Base-by-base conservation (phyloP, 108 stramenopile species). In the Fistulifera pelliculosa region DNA sequence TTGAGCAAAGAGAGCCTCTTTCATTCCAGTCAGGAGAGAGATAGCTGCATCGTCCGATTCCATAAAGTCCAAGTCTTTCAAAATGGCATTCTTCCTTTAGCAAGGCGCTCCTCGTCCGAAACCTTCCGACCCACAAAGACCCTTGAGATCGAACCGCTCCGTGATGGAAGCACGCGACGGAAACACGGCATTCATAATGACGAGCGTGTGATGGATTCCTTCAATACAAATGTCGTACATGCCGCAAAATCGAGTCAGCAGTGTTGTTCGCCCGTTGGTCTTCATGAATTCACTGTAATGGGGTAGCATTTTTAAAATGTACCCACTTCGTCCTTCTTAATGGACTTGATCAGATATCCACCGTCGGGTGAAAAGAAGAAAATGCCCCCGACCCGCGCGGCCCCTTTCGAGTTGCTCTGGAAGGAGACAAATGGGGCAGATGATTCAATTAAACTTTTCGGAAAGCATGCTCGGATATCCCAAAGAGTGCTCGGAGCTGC, bases 361-460 rank as follows among this genome's bases (percentile, higher is more conserved):
- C 87, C 87, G 69, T 93, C 92, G 8, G 74, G 65, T 3, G 92
- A 76, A 42, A 93, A 93, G 62, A 93, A 89, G 60, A 93, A 93
- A 47, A 81, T 43, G 10, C 76, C 76, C 13, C 79, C 90, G 8
- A 70, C 81, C 23, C 90, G 64, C 7, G 81, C 81, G 12, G 85
- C 90, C 8, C 90, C 90, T 60, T 87, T 87, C 54, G 84, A 85
- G 58, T 92, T 92, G 72, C 79, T 81, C 48, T 85, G 83, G 51
- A 92, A 92, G 17, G 90, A 92, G 28, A 87, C 72, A 43, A 75
- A 86, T 11, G 76, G 81, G 0, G 75, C 67, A 17, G n/a, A n/a
- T n/a, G n/a, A n/a, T n/a, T 79, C 70, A 19, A 81, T 52, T 7
- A 54, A 28, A 0, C 82, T 86, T 24, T 41, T 38, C 60, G 64